Base-by-base conservation (phyloP, 1,284 basidiomycete genomes). In the Moniliophthora roreri region DNA sequence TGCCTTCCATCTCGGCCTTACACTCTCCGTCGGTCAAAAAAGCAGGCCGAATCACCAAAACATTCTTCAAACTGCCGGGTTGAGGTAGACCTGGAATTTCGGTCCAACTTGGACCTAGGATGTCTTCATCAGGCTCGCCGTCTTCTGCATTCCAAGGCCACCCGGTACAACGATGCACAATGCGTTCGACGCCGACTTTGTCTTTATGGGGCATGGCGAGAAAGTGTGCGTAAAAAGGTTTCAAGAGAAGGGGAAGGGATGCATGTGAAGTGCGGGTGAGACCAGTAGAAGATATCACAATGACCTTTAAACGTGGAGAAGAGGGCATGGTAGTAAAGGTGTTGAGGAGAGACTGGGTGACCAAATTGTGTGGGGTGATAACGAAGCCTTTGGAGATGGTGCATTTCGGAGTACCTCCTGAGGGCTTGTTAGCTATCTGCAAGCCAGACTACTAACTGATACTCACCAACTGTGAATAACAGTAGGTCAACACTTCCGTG, bases 21-120 rank as follows among this genome's bases (percentile, higher is more conserved):
- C 80, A 82, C n/a, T 69, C 66, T 0, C 84, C 84, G 52, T 84
- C 78, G 1, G 80, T 84, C 32, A 87, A 62, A 28, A 85, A 18
- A 26, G 80, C 77, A 1, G 86, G 78, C 6, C 85, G 67, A 3
- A 89, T 63, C n/a, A 85, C 66, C 9, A 83, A 69, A 0, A 80
- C 57, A 15, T 68, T 56, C 11, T 68, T 74, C 48, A 79, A 50
- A 41, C 73, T 63, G n/a, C 79, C 82, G 8, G 64, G 57, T 5
- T 51, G 58, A 0, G 76, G 79, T 10, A 82, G 60, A 5, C 73
- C 75, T 13, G 63, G 53, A 2, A 63, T 62, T 32, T 61, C 52
- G 50, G 60, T 64, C 82, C 82, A 85, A 4, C 65, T 69, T 5
- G 62, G 54, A 5, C 65, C 69, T 35, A 82, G 66, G 24, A 82